phyloP scores from a whole-genome alignment of 495 filamentous ascomycete species.

The Penicillium canescens region DNA sequence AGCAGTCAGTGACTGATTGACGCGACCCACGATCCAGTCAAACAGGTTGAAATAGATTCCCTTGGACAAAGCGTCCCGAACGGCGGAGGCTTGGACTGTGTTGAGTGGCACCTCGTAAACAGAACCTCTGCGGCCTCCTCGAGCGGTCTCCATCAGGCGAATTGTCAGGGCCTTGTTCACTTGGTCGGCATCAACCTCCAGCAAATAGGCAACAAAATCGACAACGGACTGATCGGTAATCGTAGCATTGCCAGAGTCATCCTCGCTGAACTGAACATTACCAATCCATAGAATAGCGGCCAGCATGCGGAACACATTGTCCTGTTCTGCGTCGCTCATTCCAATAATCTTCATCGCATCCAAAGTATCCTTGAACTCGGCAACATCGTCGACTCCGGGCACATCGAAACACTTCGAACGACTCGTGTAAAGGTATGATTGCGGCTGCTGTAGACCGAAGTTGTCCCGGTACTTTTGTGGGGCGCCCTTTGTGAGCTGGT shows the following conservation, averaged over 20 bases:
- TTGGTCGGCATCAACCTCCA: conserved; percentile 80
- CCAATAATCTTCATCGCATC: conserved; percentile 95
- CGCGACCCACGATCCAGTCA: conserved; percentile 95
- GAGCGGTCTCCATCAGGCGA: conserved; percentile 84
- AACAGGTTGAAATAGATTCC: conserved; percentile 98
- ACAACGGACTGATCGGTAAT: conserved; percentile 87
- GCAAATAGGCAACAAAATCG: conserved; percentile 89
- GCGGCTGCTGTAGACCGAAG: conserved; percentile 87
- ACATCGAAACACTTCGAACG: conserved; percentile 93
- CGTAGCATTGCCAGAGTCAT: conserved; percentile 82
- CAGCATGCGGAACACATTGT: conserved; percentile 96
- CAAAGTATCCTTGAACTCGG: conserved; percentile 89
- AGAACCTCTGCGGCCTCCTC: conserved; percentile 74
- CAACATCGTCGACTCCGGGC: conserved; percentile 84
- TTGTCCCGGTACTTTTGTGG: conserved; percentile 79
- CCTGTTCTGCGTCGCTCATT: conserved; percentile 83
- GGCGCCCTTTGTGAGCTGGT: conserved; percentile 96
- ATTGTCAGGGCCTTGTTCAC: conserved; percentile 88
- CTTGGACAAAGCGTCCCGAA: conserved; percentile 90
- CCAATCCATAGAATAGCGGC: conserved; percentile 93
- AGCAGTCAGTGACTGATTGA: conserved; percentile 86
- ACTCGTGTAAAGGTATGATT: conserved; percentile 94
- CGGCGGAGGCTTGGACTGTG: conserved; percentile 84
- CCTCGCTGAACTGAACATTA: conserved; percentile 85
- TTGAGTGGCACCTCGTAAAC: conserved; percentile 94